Evolutionary conservation across 2,329 filamentous ascomycete genomes (phyloP).

Genomic region (Fusarium sp.): DNA sequence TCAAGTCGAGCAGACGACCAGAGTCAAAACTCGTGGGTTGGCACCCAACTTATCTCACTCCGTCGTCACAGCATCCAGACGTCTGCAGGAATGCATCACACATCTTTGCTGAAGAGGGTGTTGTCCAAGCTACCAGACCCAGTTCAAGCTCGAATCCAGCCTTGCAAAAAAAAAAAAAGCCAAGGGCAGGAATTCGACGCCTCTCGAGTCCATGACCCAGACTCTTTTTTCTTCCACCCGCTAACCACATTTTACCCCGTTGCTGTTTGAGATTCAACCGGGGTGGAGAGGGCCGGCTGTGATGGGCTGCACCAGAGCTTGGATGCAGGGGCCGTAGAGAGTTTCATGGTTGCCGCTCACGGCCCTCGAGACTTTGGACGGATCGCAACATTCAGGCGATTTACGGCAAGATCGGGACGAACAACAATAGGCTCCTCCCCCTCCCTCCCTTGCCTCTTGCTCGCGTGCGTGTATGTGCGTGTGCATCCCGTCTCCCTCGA

Average conservation of each 20-base stretch:
- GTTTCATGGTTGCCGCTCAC: conserved; percentile 38
- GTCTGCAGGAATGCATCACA: conserved; percentile 33
- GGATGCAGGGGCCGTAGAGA: conserved; percentile 29
- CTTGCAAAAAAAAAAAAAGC: conserved; percentile 3
- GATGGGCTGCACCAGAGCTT: conserved; percentile 30
- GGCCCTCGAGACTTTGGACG: background rate
- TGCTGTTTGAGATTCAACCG: conserved; percentile 41
- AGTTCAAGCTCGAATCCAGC: background rate
- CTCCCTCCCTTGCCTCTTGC: background rate
- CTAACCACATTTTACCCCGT: conserved; percentile 19
- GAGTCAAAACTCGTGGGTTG: conserved; percentile 7
- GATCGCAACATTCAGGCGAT: background rate
- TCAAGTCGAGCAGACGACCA: background rate
- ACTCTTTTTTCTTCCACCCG: background rate
- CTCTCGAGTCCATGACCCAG: background rate
- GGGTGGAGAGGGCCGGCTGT: conserved; percentile 5
- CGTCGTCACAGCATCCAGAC: conserved; percentile 20
- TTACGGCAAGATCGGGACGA: background rate
- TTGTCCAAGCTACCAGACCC: conserved; percentile 18
- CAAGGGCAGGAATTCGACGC: conserved; percentile 26
- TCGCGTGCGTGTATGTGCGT: conserved; percentile 21
- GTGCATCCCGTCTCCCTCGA: conserved; percentile 17
- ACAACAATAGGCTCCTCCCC: background rate
- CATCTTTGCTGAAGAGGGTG: conserved; percentile 3
- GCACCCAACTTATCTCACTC: conserved; percentile 32